Evolutionary conservation across 2,329 filamentous ascomycete species (phyloP), one percentile per base, ranked within the genome.

Genomic region (Claviceps fusiformis): DNA sequence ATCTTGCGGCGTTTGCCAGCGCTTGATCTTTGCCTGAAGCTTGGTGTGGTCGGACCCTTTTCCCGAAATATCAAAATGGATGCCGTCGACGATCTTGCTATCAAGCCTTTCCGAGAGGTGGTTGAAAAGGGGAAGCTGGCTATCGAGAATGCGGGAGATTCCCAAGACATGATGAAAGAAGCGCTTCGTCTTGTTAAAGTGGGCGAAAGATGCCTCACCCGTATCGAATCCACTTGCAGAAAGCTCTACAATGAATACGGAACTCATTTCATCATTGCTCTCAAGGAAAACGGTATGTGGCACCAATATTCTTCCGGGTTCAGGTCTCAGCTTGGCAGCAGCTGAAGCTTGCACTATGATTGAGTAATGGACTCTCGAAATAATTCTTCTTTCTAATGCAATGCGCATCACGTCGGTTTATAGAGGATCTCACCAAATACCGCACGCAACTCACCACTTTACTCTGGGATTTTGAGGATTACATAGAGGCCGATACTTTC

Each of bases 401-500:
- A 27, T 9, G 33, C 33, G 13, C 11, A 17, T 39, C n/a, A 13
- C 11, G 33, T 39, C 33, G 33, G 4, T 50, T 2, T 17, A 10
- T 39, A 80, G 78, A 76, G 55, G 75, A 75, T 39, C 77, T 82
- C 53, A 72, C 75, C 54, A 65, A 70, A 48, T 74, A 72, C 56
- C 71, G 77, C 49, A 67, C 69, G 19, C 70, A 75, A 55, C 67
- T 82, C 45, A 75, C 71, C 56, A 72, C 76, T 50, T 61, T 79
- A 29, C 65, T 81, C 7, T 82, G 77, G 72, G 78, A 77, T 53
- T 80, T 82, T 59, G 79, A 82, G 55, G 78, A 81, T 54, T 79
- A 70, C 59, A 65, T 75, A 57, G 74, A 78, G 52, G 60, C 67
- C 15, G 73, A 77, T 39, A 70, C 70, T 29, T 81, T 81, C 57